Conservation (phyloP, 73 alveolate genomes). For the Durusdinium trenchii region DNA sequence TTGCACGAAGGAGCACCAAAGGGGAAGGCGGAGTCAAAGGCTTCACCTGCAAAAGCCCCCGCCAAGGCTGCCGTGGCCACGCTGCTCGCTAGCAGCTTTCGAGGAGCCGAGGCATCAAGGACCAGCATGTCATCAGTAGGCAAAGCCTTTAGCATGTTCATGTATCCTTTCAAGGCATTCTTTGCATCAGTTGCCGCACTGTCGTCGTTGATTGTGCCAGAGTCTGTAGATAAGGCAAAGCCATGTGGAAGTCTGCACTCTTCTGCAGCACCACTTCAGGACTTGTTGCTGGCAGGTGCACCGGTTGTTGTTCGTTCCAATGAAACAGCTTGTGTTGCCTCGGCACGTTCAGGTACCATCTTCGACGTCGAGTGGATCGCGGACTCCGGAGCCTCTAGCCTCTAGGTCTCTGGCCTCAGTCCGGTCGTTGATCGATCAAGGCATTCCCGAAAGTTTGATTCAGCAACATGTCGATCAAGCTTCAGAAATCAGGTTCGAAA, state of each 20-base stretch:
- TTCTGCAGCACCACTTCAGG: background rate
- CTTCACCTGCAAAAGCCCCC: background rate
- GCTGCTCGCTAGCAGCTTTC: background rate
- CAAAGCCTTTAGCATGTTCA: background rate
- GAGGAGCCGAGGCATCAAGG: conserved; percentile 16
- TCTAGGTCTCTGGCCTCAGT: background rate
- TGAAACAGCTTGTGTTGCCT: background rate
- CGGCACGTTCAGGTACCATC: background rate
- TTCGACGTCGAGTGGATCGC: conserved; percentile 20
- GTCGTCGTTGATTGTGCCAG: background rate
- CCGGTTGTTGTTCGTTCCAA: background rate
- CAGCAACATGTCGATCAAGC: background rate
- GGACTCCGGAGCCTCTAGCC: conserved; percentile 20
- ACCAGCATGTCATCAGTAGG: background rate
- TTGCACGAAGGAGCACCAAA: conserved; percentile 19
- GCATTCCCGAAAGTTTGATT: background rate
- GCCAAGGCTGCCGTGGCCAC: conserved; percentile 35
- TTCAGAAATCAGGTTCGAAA: background rate
- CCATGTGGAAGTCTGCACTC: background rate
- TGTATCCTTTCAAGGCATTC: conserved; percentile 29
- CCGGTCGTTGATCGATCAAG: background rate
- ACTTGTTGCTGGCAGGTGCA: background rate
- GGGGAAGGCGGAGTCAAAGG: conserved; percentile 17
- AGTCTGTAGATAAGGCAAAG: background rate
- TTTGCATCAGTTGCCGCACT: background rate